Base-by-base conservation (phyloP, 1,139 yeast genomes). In the Sugiyamaella paludigena region DNA sequence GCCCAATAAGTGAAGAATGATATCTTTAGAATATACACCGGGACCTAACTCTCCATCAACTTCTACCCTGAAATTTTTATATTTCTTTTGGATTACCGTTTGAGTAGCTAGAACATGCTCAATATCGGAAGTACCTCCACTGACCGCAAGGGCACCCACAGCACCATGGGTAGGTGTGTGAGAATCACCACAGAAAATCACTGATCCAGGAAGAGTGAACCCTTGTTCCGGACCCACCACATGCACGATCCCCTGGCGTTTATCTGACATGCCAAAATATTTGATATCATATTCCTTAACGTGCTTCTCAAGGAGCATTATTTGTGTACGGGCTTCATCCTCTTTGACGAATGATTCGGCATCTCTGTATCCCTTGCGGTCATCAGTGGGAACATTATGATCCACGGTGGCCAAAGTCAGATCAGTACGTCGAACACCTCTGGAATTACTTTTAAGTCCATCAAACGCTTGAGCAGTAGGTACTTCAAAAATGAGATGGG, bases 111-210 rank as follows among this genome's bases (percentile, higher is more conserved):
- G 74, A 55, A 87, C 95, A 67, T 87, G 96, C 70, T 87, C 96
- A 39, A 87, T 95, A 70, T 87, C 96, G 8, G 95, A 86, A 52
- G 96, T 87, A 70, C 96, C 96, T 62, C 87, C 87, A 72, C 96
- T 95, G 62, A 87, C 87, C 13, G 95, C 96, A 54, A 87, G 76
- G 5, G 95, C 71, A 57, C 96, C 96, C 64, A 87, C 87, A 34
- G 95, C 96, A 63, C 96, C 96, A 63, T 87, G 95, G 1, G 96
- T 87, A 4, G 95, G 84, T 31, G 96, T 87, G 66, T 87, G 96
- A 4, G 95, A 85, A 68, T 87, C 96, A 68, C 96, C 96, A 74
- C 96, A 87, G 48, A 87, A 95, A 43, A 87, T 92, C 2, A 95
- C 87, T 49, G 95, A 85, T 63, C 95, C 95, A 27, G 96, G 95